Evolutionary conservation across 352 stramenopile genomes (phyloP).

Genomic region (Albugo candida): DNA sequence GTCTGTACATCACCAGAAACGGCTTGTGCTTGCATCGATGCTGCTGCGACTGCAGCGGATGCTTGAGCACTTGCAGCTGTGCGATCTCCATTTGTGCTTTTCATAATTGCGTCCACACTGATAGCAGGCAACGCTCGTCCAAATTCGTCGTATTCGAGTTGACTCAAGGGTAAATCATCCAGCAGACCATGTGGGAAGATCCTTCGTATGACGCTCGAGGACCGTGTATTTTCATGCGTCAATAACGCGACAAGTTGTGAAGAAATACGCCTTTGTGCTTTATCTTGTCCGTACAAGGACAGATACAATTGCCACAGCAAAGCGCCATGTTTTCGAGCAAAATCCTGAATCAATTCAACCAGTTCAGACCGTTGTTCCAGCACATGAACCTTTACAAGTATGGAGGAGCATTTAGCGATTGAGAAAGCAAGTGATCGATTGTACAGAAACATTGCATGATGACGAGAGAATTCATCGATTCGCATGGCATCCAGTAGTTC

Average conservation of each 20-base stretch:
- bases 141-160: conserved; percentile 75
- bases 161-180: conserved; percentile 46
- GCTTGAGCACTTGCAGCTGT: no score
- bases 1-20: background rate
- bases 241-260: conserved; percentile 68
- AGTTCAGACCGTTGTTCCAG: conserved; percentile 71
- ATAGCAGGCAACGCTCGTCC: conserved; percentile 38
- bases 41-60: no score
- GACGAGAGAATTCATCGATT: conserved; percentile 70
- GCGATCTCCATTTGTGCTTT: conserved; percentile 3
- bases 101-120: conserved; percentile 21
- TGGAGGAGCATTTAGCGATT: conserved; percentile 69
- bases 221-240: conserved; percentile 70
- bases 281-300: conserved; percentile 61
- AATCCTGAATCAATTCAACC: conserved; percentile 74
- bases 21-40: background rate
- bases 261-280: conserved; percentile 67
- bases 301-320: conserved; percentile 75
- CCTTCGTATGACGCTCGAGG: conserved; percentile 65
- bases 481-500: conserved; percentile 68
- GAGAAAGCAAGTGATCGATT: conserved; percentile 75
- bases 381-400: conserved; percentile 75
- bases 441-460: conserved; percentile 69
- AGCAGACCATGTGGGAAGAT: conserved; percentile 65
- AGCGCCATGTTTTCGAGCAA: conserved; percentile 60